Conservation (phyloP, 2,329 filamentous ascomycete genomes). For the Leptosphaerulina australis region DNA sequence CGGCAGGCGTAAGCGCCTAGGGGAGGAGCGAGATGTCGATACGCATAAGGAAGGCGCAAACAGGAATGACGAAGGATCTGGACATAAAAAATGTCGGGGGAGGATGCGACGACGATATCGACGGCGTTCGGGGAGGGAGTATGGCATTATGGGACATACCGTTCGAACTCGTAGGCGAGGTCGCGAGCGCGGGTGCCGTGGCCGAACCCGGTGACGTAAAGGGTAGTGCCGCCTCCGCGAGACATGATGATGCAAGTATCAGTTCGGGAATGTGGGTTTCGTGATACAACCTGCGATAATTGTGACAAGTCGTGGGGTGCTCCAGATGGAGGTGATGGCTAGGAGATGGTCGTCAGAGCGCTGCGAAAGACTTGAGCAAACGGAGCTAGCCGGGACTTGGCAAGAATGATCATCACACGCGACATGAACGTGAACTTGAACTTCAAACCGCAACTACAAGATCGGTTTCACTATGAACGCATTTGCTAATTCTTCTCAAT, state of each 20-base stretch:
- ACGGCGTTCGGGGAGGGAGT: slow-evolving; percentile 40
- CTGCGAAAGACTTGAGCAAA: slow-evolving; percentile 16
- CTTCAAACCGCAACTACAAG: no score
- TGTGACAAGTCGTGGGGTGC: slow-evolving; percentile 19
- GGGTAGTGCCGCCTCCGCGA: slow-evolving; percentile 86
- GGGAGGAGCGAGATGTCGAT: slow-evolving; percentile 13
- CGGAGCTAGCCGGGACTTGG: slow-evolving; percentile 15
- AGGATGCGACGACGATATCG: slow-evolving; percentile 47
- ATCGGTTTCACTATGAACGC: no score
- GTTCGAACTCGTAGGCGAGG: slow-evolving; percentile 99
- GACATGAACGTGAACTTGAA: neutral
- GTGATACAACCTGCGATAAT: slow-evolving; percentile 21
- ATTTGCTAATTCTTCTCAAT: no score
- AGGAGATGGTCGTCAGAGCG: slow-evolving; percentile 21
- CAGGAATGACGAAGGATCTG: neutral
- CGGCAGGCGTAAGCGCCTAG: slow-evolving; percentile 8
- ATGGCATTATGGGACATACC: slow-evolving; percentile 77
- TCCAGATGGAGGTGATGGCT: slow-evolving; percentile 20
- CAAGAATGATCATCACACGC: slow-evolving; percentile 5
- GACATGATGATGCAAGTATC: slow-evolving; percentile 67
- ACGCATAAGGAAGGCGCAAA: slow-evolving; percentile 1
- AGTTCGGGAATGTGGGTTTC: slow-evolving; percentile 10
- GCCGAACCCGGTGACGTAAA: slow-evolving; percentile 99
- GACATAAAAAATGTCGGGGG: slow-evolving; percentile 36
- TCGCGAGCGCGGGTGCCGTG: slow-evolving; percentile 98